Evolutionary conservation across 1,284 basidiomycete species (phyloP).

Genomic region (Fomitopsis betulina): DNA sequence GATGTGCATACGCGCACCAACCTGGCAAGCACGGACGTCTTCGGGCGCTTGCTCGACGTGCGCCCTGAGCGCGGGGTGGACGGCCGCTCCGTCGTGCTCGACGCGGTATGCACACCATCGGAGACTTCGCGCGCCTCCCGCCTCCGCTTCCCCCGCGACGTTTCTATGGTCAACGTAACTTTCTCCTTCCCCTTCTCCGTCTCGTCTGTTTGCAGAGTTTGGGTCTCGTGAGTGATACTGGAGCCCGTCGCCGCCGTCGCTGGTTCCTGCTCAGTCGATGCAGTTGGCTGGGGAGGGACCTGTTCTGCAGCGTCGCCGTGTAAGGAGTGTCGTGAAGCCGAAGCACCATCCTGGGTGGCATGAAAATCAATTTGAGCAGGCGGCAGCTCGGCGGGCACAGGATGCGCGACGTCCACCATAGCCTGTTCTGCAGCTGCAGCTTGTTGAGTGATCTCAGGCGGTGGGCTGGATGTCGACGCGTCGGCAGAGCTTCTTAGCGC

Average conservation of each 20-base stretch:
- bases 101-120: slow-evolving; percentile 28
- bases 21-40: slow-evolving; percentile 39
- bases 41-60: slow-evolving; percentile 30
- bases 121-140: slow-evolving; percentile 27
- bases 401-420: neutral
- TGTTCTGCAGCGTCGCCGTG: slow-evolving; percentile 2
- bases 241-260: slow-evolving; percentile 14
- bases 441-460: slow-evolving; percentile 2
- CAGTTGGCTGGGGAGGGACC: slow-evolving; percentile 5
- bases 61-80: slow-evolving; percentile 16
- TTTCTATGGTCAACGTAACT: slow-evolving; percentile 13
- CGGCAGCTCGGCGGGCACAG: neutral
- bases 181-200: slow-evolving; percentile 13
- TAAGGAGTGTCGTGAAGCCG: slow-evolving; percentile 5
- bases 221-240: slow-evolving; percentile 6
- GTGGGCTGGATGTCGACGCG: neutral
- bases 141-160: slow-evolving; percentile 20
- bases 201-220: slow-evolving; percentile 9
- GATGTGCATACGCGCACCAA: slow-evolving; percentile 43
- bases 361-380: neutral
- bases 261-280: slow-evolving; percentile 5
- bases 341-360: slow-evolving; percentile 7
- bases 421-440: neutral
- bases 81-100: slow-evolving; percentile 25
- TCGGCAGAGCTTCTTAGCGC: neutral